Evolutionary conservation across 2,329 filamentous ascomycete species (phyloP), one percentile per base, ranked within the genome.

Genomic region (Calonectria hongkongensis): DNA sequence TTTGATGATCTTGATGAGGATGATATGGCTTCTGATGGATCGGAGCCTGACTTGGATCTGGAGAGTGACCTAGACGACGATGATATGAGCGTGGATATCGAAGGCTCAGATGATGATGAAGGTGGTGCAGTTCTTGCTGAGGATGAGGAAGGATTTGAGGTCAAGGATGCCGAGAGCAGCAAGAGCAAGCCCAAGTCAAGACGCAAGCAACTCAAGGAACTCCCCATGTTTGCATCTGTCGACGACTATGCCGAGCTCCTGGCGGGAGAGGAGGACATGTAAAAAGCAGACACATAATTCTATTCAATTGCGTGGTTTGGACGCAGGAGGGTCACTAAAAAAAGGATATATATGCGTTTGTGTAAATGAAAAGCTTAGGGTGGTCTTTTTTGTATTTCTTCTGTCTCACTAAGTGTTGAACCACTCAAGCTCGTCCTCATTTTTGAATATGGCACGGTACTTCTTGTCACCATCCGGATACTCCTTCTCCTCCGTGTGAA

Each of bases 401-500:
- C 50, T 27, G 18, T 16, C 43, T 15, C 12, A 18, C 36, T 66
- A 79, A 48, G 86, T 87, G 74, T 90, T 88, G 76, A 91, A 91
- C 89, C 89, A 91, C 79, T 89, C 89, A 2, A 96, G 96, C 73
- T 91, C 93, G 88, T 98, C 96, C 82, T 98, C 98, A 7, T 96
- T 95, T 36, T 95, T 95, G 79, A 93, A 95, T 79, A 98, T 94
- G 54, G 96, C 96, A 1, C 96, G 98, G 84, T 98, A 98, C 79
- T 98, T 94, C 85, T 96, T 96, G 84, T 96, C 92, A 33, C 96
- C 96, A 65, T 93, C 92, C n/a, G 95, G 87, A 6, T 96, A 95
- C 89, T 97, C 97, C 89, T 97, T 97, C 86, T 98, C 98, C 75
- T 98, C 86, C 3, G 95, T 96, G 90, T 98, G 98, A 41, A 96